Conservation (phyloP, 306 rosid genomes). For the Trichosanthes truncata region DNA sequence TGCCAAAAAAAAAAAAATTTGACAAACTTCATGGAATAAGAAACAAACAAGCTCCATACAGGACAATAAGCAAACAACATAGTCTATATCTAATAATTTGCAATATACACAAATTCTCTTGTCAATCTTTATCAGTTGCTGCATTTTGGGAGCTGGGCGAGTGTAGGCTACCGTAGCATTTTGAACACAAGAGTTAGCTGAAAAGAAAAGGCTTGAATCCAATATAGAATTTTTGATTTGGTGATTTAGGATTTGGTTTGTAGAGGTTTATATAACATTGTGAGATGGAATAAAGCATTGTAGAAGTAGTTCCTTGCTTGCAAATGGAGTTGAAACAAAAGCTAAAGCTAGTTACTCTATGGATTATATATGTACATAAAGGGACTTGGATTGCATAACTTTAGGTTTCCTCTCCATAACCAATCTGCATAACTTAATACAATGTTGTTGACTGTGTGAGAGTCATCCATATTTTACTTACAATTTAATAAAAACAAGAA, state of each 20-base stretch:
- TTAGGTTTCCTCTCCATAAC: no score
- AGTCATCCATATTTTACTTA: no score
- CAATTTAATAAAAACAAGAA: no score
- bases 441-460: no score
- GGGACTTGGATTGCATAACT: not conserved
- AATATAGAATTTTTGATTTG: slow-evolving; percentile 13
- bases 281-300: slow-evolving; percentile 48
- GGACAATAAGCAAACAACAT: no score
- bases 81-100: no score
- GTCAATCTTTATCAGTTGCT: slow-evolving; percentile 21
- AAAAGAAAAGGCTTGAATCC: not conserved
- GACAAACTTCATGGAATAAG: no score
- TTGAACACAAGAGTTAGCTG: not conserved
- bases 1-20: no score
- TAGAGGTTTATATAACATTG: slow-evolving; percentile 27
- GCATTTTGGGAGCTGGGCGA: slow-evolving; percentile 16
- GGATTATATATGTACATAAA: not conserved
- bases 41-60: no score
- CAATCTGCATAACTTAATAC: no score
- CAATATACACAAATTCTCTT: no score
- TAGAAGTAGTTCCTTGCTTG: slow-evolving; percentile 84
- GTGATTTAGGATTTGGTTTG: not conserved
- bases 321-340: slow-evolving; percentile 30
- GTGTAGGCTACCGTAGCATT: slow-evolving; percentile 27
- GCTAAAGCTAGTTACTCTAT: slow-evolving; percentile 29